A percentile compares a stretch with the other conserved stretches of the same genome.
Conservation (phyloP, 176 grass and related monocot species). For the Thinopyrum elongatum region DNA sequence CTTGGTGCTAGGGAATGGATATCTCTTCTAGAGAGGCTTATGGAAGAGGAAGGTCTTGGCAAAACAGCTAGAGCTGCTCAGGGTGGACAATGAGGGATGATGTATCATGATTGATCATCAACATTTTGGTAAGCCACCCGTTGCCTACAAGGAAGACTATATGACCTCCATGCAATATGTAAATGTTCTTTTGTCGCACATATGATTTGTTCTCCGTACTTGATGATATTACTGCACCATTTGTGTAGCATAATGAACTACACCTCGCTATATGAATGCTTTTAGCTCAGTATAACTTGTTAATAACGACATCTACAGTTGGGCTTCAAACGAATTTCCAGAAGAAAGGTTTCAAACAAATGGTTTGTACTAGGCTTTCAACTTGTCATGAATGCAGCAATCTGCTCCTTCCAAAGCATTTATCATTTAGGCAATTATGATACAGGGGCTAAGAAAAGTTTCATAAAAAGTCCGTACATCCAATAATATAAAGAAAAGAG, state of each 20-base stretch:
- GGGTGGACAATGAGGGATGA: conserved; percentile 68
- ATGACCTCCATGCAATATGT: background rate
- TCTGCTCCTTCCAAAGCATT: background rate
- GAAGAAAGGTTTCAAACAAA: background rate
- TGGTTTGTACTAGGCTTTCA: conserved; percentile 4
- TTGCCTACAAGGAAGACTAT: background rate
- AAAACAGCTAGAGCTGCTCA: conserved; percentile 66
- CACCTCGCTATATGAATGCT: background rate
- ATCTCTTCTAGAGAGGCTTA: conserved; percentile 92
- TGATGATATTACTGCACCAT: conserved; percentile 2
- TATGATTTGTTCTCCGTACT: conserved; percentile 12
- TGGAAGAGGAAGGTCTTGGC: conserved; percentile 54
- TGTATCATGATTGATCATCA: conserved; percentile 87
- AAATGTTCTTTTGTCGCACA: background rate
- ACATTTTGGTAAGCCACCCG: conserved; percentile 65
- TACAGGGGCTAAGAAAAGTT: background rate
- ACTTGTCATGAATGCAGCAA: background rate
- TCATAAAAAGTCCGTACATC: background rate
- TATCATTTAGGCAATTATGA: background rate
- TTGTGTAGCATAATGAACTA: conserved; percentile 33
- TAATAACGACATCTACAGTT: background rate
- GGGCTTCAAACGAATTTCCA: background rate
- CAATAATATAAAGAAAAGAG: background rate
- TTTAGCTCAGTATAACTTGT: background rate
- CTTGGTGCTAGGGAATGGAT: conserved; percentile 75